These are phyloP conservation scores for Gracilaria gracilis DNA, from an alignment of 23 red algal genomes.

Conservation along the genomic window DNA sequence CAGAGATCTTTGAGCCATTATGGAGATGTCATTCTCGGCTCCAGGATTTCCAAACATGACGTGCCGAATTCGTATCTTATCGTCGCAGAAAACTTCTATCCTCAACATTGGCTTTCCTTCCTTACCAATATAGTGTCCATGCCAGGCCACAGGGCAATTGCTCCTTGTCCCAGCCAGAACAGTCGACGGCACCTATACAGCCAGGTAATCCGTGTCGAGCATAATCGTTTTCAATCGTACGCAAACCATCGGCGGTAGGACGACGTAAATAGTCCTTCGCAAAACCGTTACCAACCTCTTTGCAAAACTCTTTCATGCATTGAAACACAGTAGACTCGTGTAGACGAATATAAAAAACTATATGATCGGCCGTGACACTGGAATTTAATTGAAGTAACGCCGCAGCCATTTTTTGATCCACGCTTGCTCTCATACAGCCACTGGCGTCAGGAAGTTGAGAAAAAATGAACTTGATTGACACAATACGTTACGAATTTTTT, in stretches of 20 bases:
- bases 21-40: constrained; percentile 40
- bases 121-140: constrained; percentile 1
- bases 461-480: background rate
- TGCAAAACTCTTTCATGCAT: background rate
- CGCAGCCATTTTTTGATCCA: constrained; percentile 17
- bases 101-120: constrained; percentile 14
- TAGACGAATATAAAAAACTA: constrained; percentile 27
- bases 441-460: background rate
- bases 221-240: background rate
- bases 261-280: background rate
- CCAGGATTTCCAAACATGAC: constrained; percentile 48
- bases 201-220: background rate
- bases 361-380: background rate
- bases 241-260: background rate
- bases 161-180: constrained; percentile 27
- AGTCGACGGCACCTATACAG: constrained; percentile 17
- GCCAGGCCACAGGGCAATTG: background rate
- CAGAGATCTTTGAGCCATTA: constrained; percentile 24
- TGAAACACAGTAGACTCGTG: background rate
- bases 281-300: constrained; percentile 1
- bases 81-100: constrained; percentile 50
- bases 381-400: background rate
- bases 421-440: background rate
- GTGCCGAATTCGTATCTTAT: constrained; percentile 40
- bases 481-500: background rate